Evolutionary conservation across 352 stramenopile genomes (phyloP).

Genomic region (Phytophthora cajani): DNA sequence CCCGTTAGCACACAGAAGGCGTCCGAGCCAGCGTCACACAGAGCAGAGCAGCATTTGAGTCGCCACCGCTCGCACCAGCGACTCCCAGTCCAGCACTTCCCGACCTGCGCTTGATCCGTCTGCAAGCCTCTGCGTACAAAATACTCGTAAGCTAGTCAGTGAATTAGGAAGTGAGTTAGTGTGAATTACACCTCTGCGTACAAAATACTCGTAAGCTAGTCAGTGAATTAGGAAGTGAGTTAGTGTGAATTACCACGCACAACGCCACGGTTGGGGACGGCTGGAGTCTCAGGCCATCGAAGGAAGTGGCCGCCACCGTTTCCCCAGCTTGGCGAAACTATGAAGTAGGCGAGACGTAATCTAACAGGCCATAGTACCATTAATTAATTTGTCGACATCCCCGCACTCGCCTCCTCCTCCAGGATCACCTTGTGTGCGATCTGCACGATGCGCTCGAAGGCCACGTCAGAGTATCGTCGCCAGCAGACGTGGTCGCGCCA

Average conservation of each 20-base stretch:
- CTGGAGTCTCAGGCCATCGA: constrained; percentile 12
- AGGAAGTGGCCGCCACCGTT: constrained; percentile 18
- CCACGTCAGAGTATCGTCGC: constrained; percentile 68
- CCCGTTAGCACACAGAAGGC: constrained; percentile 8
- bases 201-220: constrained; percentile 10
- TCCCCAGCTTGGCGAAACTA: constrained; percentile 6
- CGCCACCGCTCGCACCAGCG: constrained; percentile 26
- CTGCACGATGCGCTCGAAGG: constrained; percentile 77
- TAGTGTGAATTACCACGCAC: background rate
- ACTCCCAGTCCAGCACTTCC: constrained; percentile 21
- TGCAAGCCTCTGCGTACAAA: background rate
- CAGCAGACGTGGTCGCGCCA: constrained; percentile 77
- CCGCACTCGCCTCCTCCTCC: constrained; percentile 24
- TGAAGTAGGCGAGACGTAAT: constrained; percentile 17
- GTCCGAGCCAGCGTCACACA: constrained; percentile 10
- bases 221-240: constrained; percentile 13
- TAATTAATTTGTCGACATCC: constrained; percentile 3
- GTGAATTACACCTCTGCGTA: background rate
- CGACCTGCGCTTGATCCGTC: constrained; percentile 10
- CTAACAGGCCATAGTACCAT: constrained; percentile 12
- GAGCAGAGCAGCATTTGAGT: constrained; percentile 14
- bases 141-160: constrained; percentile 14
- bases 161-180: constrained; percentile 10
- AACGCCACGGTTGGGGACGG: background rate
- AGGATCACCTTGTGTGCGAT: constrained; percentile 64